These are phyloP conservation scores for Mucor racemosus DNA, from an alignment of 371 early-diverging fungal species.

Conservation along the genomic window DNA sequence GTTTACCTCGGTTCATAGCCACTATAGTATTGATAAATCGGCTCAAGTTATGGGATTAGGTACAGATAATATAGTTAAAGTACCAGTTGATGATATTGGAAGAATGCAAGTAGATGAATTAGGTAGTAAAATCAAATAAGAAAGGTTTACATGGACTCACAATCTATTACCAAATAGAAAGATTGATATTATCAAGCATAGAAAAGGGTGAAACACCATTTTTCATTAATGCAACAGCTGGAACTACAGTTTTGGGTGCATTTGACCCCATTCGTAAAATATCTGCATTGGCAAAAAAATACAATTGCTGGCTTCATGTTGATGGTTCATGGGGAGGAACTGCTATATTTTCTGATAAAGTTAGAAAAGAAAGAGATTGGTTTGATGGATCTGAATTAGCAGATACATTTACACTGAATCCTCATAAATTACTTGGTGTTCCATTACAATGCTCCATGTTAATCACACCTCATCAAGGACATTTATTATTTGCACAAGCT, in stretches of 20 bases:
- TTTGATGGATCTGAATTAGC: constrained; percentile 62
- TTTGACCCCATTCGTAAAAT: constrained; percentile 79
- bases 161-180: constrained; percentile 38
- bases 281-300: constrained; percentile 61
- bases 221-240: constrained; percentile 86
- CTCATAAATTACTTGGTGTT: constrained; percentile 87
- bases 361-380: constrained; percentile 46
- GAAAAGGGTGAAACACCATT: constrained; percentile 65
- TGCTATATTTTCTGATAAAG: constrained; percentile 61
- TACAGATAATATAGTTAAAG: constrained; percentile 66
- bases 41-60: constrained; percentile 82
- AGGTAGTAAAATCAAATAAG: constrained; percentile 35
- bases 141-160: neutral
- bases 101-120: constrained; percentile 67
- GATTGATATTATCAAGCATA: constrained; percentile 49
- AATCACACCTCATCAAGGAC: constrained; percentile 59
- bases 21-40: constrained; percentile 83
- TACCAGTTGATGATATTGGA: constrained; percentile 70
- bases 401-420: constrained; percentile 81
- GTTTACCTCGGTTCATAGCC: constrained; percentile 78
- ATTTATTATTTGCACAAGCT: constrained; percentile 55
- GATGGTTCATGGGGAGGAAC: constrained; percentile 90
- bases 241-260: constrained; percentile 84
- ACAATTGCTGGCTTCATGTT: constrained; percentile 82
- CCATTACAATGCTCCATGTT: constrained; percentile 86